Percentiles rank a stretch among this genome's conserved stretches.
These are phyloP conservation scores for Tulasnella calospora DNA, from an alignment of 768 basidiomycete genomes.

Conservation along the genomic window DNA sequence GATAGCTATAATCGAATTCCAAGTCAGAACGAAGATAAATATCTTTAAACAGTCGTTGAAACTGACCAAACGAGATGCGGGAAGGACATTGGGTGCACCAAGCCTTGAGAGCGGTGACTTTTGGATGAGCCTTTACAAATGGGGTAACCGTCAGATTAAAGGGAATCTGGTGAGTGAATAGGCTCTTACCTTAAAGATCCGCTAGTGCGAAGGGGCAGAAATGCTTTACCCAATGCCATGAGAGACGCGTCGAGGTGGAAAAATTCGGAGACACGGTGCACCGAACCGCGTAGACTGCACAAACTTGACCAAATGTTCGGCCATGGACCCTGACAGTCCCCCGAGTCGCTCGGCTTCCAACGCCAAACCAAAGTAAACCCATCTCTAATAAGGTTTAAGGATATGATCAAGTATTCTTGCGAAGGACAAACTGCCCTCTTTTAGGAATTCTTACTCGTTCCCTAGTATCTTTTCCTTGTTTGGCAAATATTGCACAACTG, in stretches of 20 bases:
- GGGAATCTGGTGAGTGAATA: background rate
- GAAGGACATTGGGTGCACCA: background rate
- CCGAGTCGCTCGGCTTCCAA: no score
- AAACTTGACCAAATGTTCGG: background rate
- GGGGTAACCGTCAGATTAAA: background rate
- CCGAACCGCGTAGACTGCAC: background rate
- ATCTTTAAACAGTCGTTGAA: background rate
- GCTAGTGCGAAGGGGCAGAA: background rate
- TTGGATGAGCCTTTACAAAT: background rate
- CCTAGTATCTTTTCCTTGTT: no score
- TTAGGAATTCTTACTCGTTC: no score
- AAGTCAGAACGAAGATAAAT: background rate
- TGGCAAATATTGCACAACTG: no score
- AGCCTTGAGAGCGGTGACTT: constrained; percentile 2
- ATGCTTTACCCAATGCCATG: background rate
- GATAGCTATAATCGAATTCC: background rate
- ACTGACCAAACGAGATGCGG: background rate
- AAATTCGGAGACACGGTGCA: background rate
- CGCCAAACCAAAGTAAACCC: no score
- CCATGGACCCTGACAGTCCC: no score
- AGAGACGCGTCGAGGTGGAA: constrained; percentile 3
- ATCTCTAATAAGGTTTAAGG: no score
- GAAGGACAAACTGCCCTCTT: no score
- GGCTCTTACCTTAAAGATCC: background rate
- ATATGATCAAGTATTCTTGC: no score